A percentile compares a stretch with the other conserved stretches of the same genome.
Conservation (phyloP, 2,329 filamentous ascomycete species). For the Exophiala spinifera region DNA sequence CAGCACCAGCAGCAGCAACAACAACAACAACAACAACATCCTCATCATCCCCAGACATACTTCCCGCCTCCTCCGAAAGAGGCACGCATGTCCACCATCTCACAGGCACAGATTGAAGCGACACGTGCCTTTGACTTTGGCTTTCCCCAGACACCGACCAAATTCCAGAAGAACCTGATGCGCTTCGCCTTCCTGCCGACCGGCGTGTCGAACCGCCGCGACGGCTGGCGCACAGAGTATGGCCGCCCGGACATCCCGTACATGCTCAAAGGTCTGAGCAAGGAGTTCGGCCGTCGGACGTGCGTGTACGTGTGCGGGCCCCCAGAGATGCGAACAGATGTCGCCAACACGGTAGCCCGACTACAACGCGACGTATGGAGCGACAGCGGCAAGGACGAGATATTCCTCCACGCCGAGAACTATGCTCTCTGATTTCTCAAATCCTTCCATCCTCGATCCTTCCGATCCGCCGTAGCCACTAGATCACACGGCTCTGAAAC, state of each 20-base stretch:
- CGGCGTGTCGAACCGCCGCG: conserved; percentile 39
- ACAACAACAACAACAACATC: too few species aligned
- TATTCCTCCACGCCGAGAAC: conserved; percentile 93
- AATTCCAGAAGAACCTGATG: conserved; percentile 86
- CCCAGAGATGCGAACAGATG: conserved; percentile 79
- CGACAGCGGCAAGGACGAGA: conserved; percentile 75
- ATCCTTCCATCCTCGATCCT: too few species aligned
- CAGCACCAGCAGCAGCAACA: too few species aligned
- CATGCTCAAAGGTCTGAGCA: conserved; percentile 79
- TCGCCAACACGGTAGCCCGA: conserved; percentile 77
- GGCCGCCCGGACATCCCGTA: conserved; percentile 83
- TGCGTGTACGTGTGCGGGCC: conserved; percentile 94
- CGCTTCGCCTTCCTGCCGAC: conserved; percentile 75
- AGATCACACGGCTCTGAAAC: too few species aligned
- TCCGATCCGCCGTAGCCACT: too few species aligned
- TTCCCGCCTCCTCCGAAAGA: conserved; percentile 21
- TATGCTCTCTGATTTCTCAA: conserved; percentile 71
- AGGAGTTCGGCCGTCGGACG: conserved; percentile 74
- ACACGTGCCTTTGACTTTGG: conserved; percentile 66
- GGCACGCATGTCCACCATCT: conserved; percentile 20
- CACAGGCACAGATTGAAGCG: conserved; percentile 23
- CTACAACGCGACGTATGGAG: conserved; percentile 82
- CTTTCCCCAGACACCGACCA: conserved; percentile 77
- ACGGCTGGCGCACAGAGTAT: conserved; percentile 90
- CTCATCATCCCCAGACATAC: conserved; percentile 4